phyloP scores from a whole-genome alignment of 1,284 basidiomycete species.

The Cutaneotrichosporon sp. region DNA sequence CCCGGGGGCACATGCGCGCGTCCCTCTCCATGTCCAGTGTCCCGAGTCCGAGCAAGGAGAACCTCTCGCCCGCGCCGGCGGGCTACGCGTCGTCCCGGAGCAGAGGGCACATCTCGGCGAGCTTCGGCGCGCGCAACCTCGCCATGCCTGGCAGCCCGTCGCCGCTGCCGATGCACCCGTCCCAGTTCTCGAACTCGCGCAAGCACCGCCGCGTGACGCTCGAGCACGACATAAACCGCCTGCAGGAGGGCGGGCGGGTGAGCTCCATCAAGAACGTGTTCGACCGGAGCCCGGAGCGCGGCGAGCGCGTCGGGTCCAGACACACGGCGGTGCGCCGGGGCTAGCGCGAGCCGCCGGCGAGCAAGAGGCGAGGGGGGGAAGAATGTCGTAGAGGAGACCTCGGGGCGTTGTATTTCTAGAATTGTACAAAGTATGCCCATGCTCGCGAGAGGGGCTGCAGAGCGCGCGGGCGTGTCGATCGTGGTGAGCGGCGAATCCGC shows the following conservation, averaged over 20 bases:
- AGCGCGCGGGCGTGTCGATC: too few species aligned
- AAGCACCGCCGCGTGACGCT: conserved; percentile 48
- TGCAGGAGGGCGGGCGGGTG: conserved; percentile 24
- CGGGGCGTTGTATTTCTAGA: too few species aligned
- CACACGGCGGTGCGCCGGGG: conserved; percentile 1
- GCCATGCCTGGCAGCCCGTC: conserved; percentile 29
- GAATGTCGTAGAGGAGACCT: too few species aligned
- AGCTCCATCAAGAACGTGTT: conserved; percentile 19
- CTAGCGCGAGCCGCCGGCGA: background rate
- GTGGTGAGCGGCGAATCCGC: too few species aligned
- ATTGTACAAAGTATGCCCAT: too few species aligned
- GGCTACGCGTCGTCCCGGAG: conserved; percentile 3
- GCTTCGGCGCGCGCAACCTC: conserved; percentile 43
- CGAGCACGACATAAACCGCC: conserved; percentile 49
- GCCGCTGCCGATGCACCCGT: conserved; percentile 48
- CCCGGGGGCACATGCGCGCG: conserved; percentile 8
- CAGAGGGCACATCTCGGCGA: conserved; percentile 27
- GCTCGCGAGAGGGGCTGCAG: too few species aligned
- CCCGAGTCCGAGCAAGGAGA: background rate
- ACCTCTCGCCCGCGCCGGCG: conserved; percentile 9
- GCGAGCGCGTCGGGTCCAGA: background rate
- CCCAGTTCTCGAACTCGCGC: conserved; percentile 33
- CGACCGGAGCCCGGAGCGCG: conserved; percentile 2
- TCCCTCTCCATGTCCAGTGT: conserved; percentile 9
- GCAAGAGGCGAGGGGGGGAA: too few species aligned